Percentiles rank a stretch among this genome's conserved stretches.
These are phyloP conservation scores for Cutaneotrichosporon curvatum DNA, from an alignment of 1,284 basidiomycete genomes.

Conservation along the genomic window DNA sequence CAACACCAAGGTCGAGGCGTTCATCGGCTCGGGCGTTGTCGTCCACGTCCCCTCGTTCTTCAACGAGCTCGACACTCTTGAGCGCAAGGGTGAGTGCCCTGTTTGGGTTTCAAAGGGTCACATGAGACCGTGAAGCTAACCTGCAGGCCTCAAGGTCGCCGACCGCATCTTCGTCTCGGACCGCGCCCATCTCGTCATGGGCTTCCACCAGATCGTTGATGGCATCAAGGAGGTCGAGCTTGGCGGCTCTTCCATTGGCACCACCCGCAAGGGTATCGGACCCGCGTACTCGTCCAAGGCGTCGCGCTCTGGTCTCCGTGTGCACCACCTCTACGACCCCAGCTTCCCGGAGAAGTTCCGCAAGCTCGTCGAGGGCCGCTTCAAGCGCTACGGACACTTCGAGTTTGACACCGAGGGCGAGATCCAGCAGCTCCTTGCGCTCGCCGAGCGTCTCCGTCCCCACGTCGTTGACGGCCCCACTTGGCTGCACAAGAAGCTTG, in stretches of 20 bases:
- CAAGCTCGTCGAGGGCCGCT: slow-evolving; percentile 89
- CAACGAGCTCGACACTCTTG: slow-evolving; percentile 77
- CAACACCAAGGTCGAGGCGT: slow-evolving; percentile 75
- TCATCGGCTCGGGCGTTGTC: slow-evolving; percentile 92
- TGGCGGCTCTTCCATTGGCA: slow-evolving; percentile 89
- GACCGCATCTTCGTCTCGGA: slow-evolving; percentile 87
- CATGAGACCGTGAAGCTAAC: neutral
- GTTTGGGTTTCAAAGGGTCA: neutral
- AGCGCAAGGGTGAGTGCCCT: slow-evolving; percentile 65
- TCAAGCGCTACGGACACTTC: slow-evolving; percentile 96
- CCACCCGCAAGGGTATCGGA: slow-evolving; percentile 96
- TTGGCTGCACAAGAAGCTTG: slow-evolving; percentile 50
- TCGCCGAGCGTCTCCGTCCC: slow-evolving; percentile 79
- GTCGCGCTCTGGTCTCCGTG: slow-evolving; percentile 86
- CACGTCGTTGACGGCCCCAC: slow-evolving; percentile 57
- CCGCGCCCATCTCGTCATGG: slow-evolving; percentile 93
- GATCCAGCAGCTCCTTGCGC: slow-evolving; percentile 81
- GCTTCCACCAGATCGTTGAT: slow-evolving; percentile 99
- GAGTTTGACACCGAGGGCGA: slow-evolving; percentile 98
- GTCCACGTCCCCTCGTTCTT: slow-evolving; percentile 95
- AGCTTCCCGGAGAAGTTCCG: slow-evolving; percentile 88
- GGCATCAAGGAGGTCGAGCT: slow-evolving; percentile 97
- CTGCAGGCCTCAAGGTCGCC: slow-evolving; percentile 72
- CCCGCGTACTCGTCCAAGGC: slow-evolving; percentile 98
- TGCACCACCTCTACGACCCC: slow-evolving; percentile 93